Evolutionary conservation across 1,284 basidiomycete species (phyloP), one percentile per base, ranked within the genome.

Genomic region (Microbotryum lychnidis-dioicae): DNA sequence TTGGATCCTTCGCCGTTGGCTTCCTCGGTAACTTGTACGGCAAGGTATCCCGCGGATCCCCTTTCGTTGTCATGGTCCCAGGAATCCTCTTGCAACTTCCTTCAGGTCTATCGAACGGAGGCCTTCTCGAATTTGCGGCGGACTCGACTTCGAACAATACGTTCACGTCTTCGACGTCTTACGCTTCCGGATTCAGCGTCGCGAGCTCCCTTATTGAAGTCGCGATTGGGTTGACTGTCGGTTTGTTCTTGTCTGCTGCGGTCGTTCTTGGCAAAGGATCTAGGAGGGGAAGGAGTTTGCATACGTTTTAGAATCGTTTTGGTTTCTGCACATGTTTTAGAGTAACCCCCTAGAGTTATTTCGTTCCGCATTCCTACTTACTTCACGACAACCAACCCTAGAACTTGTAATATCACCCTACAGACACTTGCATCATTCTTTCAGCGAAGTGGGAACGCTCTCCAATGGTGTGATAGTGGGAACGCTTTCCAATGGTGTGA

Each of bases 21-120:
- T 77, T 91, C 57, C 77, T 91, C 49, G 83, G 90, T 37, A 92
- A 92, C 74, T 53, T 91, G 16, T 93, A 89, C 66, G 88, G 87
- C 12, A 83, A 87, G 49, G 81, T 91, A 75, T 86, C 87, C 73
- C 79, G 81, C 42, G 87, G 87, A 2, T 86, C 87, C 58, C 83
- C 85, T 3, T 91, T 88, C 69, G 84, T 87, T 23, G 81, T 89
- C 9, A 74, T 74, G 23, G 64, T 68, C 1, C 56, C 67, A 83
- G 87, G 84, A n/a, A 88, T 92, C 60, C 78, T 92, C 20, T 88
- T 91, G 76, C 90, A 93, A 77, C 81, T 93, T 1, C 91, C 89
- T 0, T 87, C 87, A 14, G 91, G 89, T 58, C 80, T 92, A n/a
- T 84, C 85, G 7, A 87, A 84, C 60, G 87, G 87, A 29, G 88